phyloP scores from a whole-genome alignment of 176 grass and related monocot genomes.

The Poa pratensis region DNA sequence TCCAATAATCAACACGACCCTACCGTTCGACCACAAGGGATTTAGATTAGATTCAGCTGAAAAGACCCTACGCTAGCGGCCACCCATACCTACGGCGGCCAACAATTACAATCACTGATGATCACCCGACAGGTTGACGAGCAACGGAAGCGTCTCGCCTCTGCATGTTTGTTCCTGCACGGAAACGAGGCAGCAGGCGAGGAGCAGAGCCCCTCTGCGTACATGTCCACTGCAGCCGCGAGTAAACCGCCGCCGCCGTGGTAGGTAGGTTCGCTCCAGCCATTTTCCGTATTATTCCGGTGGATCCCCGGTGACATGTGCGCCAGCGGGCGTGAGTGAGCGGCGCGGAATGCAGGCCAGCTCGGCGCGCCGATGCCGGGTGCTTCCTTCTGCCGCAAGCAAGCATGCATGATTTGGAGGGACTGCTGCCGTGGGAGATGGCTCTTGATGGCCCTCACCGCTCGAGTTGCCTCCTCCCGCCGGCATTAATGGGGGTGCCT shows the following conservation, averaged over 20 bases:
- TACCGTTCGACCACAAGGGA: too few relatives aligned
- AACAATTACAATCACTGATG: background rate
- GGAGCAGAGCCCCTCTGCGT: background rate
- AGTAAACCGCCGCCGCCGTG: constrained; percentile 54
- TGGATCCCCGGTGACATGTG: constrained; percentile 32
- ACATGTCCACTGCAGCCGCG: background rate
- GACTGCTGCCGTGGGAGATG: constrained; percentile 3
- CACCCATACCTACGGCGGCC: background rate
- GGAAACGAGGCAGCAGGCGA: background rate
- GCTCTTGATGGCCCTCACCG: constrained; percentile 35
- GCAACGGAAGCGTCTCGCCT: background rate
- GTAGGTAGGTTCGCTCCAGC: constrained; percentile 14
- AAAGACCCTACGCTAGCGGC: background rate
- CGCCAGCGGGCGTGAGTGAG: constrained; percentile 14
- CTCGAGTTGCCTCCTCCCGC: constrained; percentile 37
- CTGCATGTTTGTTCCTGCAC: background rate
- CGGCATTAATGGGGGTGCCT: constrained; percentile 49
- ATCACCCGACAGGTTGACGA: background rate
- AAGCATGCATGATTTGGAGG: background rate
- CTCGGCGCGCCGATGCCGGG: constrained; percentile 10
- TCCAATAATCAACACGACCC: background rate
- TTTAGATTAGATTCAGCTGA: background rate
- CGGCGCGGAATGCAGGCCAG: constrained; percentile 57
- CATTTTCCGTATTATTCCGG: background rate
- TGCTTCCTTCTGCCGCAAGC: constrained; percentile 27